Conservation (phyloP, 1,284 basidiomycete species). For the Dichomitus squalens region DNA sequence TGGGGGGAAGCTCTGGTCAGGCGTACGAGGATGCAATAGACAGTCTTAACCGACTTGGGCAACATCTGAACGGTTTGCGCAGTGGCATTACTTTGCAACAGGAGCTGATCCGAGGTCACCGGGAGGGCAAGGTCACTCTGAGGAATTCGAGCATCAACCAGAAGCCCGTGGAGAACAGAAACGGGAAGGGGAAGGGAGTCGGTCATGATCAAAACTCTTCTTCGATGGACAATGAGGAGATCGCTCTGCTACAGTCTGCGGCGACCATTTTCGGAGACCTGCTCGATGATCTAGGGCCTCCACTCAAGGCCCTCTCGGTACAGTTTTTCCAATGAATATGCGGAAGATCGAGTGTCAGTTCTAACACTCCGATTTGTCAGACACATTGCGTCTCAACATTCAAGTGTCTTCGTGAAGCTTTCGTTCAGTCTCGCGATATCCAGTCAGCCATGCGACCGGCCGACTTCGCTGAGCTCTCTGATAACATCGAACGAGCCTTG, state of each 20-base stretch:
- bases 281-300: slow-evolving; percentile 81
- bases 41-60: slow-evolving; percentile 84
- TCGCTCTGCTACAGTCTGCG: slow-evolving; percentile 61
- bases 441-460: slow-evolving; percentile 44
- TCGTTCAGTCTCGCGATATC: slow-evolving; percentile 41
- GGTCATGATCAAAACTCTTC: slow-evolving; percentile 14
- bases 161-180: slow-evolving; percentile 3
- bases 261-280: slow-evolving; percentile 82
- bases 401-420: slow-evolving; percentile 63
- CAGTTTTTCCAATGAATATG: neutral
- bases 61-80: slow-evolving; percentile 87
- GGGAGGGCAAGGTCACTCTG: slow-evolving; percentile 53
- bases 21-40: slow-evolving; percentile 87
- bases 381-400: slow-evolving; percentile 61
- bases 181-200: slow-evolving; percentile 35
- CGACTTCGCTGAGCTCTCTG: slow-evolving; percentile 66
- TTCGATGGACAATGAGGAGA: slow-evolving; percentile 53
- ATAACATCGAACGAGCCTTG: slow-evolving; percentile 70
- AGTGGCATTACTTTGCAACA: slow-evolving; percentile 84
- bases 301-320: slow-evolving; percentile 78
- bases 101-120: slow-evolving; percentile 72
- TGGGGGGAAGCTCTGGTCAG: slow-evolving; percentile 44
- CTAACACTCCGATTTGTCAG: slow-evolving; percentile 39
- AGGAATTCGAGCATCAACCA: slow-evolving; percentile 26
- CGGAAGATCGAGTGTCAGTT: neutral